Conservation (phyloP, 1,139 yeast species). For the Lizanozyma gosingica region DNA sequence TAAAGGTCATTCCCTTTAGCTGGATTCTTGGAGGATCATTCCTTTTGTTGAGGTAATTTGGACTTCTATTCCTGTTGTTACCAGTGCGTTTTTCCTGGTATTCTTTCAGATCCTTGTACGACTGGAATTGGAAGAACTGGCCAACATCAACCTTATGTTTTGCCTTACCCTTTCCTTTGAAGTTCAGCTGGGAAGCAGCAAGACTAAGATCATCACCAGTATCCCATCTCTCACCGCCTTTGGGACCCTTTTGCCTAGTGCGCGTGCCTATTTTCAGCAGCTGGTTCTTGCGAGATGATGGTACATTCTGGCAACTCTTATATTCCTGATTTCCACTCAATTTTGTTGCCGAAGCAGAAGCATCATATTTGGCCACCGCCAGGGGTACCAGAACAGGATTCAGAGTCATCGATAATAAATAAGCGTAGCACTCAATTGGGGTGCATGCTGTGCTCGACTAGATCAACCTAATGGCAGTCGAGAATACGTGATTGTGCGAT, state of each 20-base stretch:
- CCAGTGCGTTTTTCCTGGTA: conserved; percentile 7
- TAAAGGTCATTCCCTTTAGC: conserved; percentile 62
- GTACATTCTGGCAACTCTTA: no score
- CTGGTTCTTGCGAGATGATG: conserved; percentile 1
- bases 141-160: background rate
- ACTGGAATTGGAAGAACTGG: conserved; percentile 8
- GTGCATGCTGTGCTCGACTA: no score
- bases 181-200: no score
- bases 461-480: no score
- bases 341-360: no score
- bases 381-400: no score
- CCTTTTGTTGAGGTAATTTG: background rate
- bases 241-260: conserved; percentile 1
- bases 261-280: background rate
- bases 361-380: no score
- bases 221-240: background rate
- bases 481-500: no score
- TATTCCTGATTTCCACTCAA: no score
- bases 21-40: conserved; percentile 16
- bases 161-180: background rate
- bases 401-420: no score
- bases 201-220: background rate
- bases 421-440: no score
- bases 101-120: conserved; percentile 12
- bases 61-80: conserved; percentile 1